phyloP scores from a whole-genome alignment of 2,329 filamentous ascomycete genomes.

The Trichoderma breve region DNA sequence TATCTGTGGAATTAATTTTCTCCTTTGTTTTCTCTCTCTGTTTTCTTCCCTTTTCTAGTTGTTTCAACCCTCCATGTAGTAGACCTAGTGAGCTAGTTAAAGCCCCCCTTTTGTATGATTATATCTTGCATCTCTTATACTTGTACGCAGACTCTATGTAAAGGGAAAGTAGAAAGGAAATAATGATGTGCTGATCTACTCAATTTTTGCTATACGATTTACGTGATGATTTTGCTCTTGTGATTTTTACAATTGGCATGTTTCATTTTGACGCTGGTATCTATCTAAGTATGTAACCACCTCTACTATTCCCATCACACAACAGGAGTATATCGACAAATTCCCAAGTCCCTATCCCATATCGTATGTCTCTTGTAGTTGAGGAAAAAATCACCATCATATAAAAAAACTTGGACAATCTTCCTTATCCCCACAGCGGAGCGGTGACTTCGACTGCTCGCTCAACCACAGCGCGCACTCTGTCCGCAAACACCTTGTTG shows the following conservation, averaged over 20 bases:
- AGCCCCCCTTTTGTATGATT: conserved; percentile 32
- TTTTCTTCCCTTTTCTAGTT: background rate
- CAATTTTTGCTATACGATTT: background rate
- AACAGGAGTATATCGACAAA: background rate
- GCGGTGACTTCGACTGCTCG: conserved; percentile 84
- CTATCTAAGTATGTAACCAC: background rate
- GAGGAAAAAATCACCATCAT: background rate
- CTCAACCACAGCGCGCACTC: conserved; percentile 86
- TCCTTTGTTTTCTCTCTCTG: background rate
- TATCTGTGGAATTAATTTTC: conserved; percentile 5
- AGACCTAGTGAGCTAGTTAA: conserved; percentile 27
- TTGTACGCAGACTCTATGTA: background rate
- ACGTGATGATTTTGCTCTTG: no score
- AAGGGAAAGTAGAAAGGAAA: background rate
- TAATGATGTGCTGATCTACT: background rate
- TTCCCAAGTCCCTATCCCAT: background rate
- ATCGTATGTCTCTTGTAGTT: background rate
- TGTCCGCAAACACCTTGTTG: conserved; percentile 74
- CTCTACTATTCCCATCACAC: background rate
- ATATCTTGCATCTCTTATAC: conserved; percentile 12
- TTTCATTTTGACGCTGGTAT: conserved; percentile 2
- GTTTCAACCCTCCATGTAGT: conserved; percentile 22
- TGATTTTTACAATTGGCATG: background rate
- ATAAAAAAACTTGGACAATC: background rate
- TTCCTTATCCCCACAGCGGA: conserved; percentile 58